phyloP scores from a whole-genome alignment of 768 basidiomycete genomes.

The Rhizopogon vesiculosus region DNA sequence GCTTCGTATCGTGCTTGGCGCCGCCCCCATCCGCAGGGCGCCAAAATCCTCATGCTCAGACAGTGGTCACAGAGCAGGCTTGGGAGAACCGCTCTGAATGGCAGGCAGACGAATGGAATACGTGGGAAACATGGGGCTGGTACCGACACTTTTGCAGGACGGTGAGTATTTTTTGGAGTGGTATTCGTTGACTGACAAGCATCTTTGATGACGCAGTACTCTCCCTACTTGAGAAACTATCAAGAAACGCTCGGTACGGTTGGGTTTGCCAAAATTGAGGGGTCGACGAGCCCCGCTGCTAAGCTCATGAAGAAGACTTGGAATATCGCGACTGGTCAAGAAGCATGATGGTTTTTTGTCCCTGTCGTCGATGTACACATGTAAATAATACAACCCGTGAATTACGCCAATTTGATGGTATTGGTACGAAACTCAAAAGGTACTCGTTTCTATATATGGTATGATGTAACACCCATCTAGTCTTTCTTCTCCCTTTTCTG shows the following conservation, averaged over 20 bases:
- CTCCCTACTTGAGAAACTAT: slow-evolving; percentile 75
- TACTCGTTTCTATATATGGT: neutral
- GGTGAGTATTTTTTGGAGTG: slow-evolving; percentile 39
- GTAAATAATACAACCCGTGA: neutral
- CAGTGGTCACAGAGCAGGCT: slow-evolving; percentile 57
- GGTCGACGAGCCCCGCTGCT: slow-evolving; percentile 50
- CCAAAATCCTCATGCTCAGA: slow-evolving; percentile 47
- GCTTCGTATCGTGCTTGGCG: slow-evolving; percentile 66
- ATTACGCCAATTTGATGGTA: neutral
- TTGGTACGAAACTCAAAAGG: neutral
- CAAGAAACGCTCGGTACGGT: slow-evolving; percentile 64
- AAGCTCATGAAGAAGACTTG: slow-evolving; percentile 62
- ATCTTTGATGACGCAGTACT: slow-evolving; percentile 46
- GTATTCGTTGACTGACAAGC: slow-evolving; percentile 1
- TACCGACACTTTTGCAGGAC: slow-evolving; percentile 82
- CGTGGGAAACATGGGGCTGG: slow-evolving; percentile 91
- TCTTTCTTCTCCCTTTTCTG: slow-evolving; percentile 20
- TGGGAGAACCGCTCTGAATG: slow-evolving; percentile 72
- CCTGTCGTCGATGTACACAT: neutral
- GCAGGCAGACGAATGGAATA: slow-evolving; percentile 72
- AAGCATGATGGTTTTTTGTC: slow-evolving; percentile 18
- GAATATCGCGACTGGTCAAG: slow-evolving; percentile 66
- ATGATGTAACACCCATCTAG: slow-evolving; percentile 1
- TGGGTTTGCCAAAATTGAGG: slow-evolving; percentile 62
- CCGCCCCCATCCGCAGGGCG: slow-evolving; percentile 35